Base-by-base conservation (phyloP, 2,329 filamentous ascomycete genomes). In the Xylaria sp. region DNA sequence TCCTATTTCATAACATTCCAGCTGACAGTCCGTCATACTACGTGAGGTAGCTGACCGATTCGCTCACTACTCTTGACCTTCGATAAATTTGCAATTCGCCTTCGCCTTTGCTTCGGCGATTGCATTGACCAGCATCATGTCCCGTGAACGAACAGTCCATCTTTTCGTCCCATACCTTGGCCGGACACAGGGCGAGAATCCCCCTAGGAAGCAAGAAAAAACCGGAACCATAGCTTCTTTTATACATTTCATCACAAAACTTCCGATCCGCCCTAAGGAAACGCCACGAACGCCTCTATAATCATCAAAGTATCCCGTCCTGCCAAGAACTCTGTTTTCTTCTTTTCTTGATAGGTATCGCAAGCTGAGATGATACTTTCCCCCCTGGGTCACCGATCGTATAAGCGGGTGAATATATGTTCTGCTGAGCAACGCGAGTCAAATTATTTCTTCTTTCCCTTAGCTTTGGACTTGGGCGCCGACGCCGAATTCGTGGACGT, bases 401-500 rank as follows among this genome's bases (percentile, higher is more conserved):
- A 41, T 10, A 28, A 32, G 10, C 32, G 48, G 28, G 25, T 32
- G 34, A 50, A 34, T 36, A 32, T 48, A 23, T 13, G 52, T 28
- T 48, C 32, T n/a, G n/a, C 32, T 8, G 34, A 67, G 57, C 25
- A 48, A 65, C 25, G 39, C 8, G 34, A 32, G 23, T 39, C 5
- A 6, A n/a, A 15, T 74, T 75, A 85, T 74, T 89, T 89, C 76
- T 87, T 85, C 77, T 86, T 87, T 59, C 83, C 81, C 76, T 84
- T 85, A 10, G 79, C 69, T 77, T 86, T 86, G 59, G 75, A 78
- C 78, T 79, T 81, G 72, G 73, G 72, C 56, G 66, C 75, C 76
- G 74, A 84, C 81, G 60, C 83, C 76, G 91, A 91, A 43, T 85
- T 86, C 52, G 87, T 93, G 0, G 94, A 97, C 36, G 88, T 89